These are phyloP conservation scores for Orbilia blumenaviensis DNA, from an alignment of 2,329 filamentous ascomycete genomes.

Conservation along the genomic window DNA sequence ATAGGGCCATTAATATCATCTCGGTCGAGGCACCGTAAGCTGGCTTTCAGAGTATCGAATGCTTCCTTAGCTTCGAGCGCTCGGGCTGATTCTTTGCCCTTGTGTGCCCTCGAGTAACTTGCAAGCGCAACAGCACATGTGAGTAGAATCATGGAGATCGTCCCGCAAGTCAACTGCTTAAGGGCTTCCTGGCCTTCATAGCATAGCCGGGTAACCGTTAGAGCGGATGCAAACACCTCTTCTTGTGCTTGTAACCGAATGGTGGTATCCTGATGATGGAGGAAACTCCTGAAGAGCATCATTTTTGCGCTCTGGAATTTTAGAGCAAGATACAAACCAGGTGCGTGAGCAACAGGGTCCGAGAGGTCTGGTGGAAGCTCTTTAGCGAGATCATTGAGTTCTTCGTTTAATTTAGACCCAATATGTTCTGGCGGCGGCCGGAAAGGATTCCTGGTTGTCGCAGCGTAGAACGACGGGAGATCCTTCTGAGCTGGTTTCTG, in stretches of 20 bases:
- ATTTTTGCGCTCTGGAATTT: slow-evolving; percentile 50
- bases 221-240: slow-evolving; percentile 42
- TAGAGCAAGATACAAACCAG: slow-evolving; percentile 35
- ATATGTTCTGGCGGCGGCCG: slow-evolving; percentile 43
- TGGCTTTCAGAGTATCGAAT: slow-evolving; percentile 37
- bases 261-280: slow-evolving; percentile 42
- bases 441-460: slow-evolving; percentile 42
- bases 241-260: slow-evolving; percentile 49
- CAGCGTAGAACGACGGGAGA: slow-evolving; percentile 44
- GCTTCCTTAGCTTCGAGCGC: slow-evolving; percentile 40
- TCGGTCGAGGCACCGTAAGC: slow-evolving; percentile 39
- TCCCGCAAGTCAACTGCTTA: slow-evolving; percentile 38
- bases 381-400: slow-evolving; percentile 46
- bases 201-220: slow-evolving; percentile 44
- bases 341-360: slow-evolving; percentile 36
- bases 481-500: slow-evolving; percentile 46
- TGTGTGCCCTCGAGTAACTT: slow-evolving; percentile 48
- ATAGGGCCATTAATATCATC: slow-evolving; percentile 24
- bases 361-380: slow-evolving; percentile 25
- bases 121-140: slow-evolving; percentile 49
- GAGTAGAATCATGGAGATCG: slow-evolving; percentile 51
- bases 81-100: slow-evolving; percentile 45
- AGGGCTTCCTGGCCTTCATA: slow-evolving; percentile 35
- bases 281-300: slow-evolving; percentile 52
- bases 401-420: slow-evolving; percentile 43